phyloP scores from a whole-genome alignment of 495 filamentous ascomycete species.

The Penicillium waksmanii region DNA sequence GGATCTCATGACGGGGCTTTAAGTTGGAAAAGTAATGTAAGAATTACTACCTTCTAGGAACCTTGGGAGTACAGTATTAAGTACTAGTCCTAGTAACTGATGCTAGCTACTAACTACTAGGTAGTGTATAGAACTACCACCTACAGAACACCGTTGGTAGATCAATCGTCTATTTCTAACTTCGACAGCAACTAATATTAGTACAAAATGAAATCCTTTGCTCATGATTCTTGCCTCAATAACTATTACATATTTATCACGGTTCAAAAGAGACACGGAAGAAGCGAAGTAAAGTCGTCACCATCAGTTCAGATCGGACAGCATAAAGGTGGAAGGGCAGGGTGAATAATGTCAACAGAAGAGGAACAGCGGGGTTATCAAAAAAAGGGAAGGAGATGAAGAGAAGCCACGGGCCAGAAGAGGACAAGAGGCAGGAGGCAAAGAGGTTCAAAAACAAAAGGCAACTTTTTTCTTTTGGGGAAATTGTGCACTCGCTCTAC shows the following conservation, averaged over 20 bases:
- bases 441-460: neutral
- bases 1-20: too few relatives aligned
- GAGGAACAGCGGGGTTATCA: conserved; percentile 9
- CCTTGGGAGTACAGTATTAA: too few relatives aligned
- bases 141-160: neutral
- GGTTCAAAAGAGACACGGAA: conserved; percentile 24
- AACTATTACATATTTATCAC: conserved; percentile 39
- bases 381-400: neutral
- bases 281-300: conserved; percentile 21
- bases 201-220: conserved; percentile 22
- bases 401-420: conserved; percentile 11
- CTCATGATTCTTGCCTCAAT: conserved; percentile 40
- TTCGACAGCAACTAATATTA: neutral
- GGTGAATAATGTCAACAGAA: conserved; percentile 19
- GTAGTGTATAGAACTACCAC: too few relatives aligned
- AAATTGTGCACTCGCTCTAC: conserved; percentile 31
- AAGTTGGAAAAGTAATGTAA: too few relatives aligned
- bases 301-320: conserved; percentile 11
- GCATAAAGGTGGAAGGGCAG: neutral
- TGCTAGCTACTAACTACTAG: too few relatives aligned
- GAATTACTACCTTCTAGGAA: too few relatives aligned
- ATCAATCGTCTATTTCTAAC: neutral
- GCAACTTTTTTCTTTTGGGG: conserved; percentile 1
- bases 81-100: too few relatives aligned
- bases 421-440: conserved; percentile 2